A percentile compares a stretch with the other conserved stretches of the same genome.
Conservation (phyloP, 768 basidiomycete genomes). For the Rhizopogon vinicolor region DNA sequence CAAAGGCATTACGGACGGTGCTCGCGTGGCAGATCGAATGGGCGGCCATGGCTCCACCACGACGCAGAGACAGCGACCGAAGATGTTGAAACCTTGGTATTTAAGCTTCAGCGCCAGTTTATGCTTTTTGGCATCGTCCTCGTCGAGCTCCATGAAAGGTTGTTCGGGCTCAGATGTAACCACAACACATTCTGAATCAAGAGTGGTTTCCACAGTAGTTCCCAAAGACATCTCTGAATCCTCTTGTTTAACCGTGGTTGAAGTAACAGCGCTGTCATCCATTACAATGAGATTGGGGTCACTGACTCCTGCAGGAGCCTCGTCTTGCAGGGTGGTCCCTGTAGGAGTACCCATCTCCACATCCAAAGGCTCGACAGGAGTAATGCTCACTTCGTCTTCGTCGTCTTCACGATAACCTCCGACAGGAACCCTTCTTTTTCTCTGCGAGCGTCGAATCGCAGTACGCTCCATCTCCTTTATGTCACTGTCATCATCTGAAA, state of each 20-base stretch:
- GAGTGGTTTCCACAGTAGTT: neutral
- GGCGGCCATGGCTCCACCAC: slow-evolving; percentile 81
- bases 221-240: neutral
- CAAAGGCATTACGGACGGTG: slow-evolving; percentile 26
- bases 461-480: slow-evolving; percentile 1
- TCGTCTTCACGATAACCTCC: slow-evolving; percentile 23
- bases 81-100: slow-evolving; percentile 69
- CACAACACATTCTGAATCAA: neutral
- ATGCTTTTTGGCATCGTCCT: slow-evolving; percentile 69
- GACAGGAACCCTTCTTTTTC: slow-evolving; percentile 21
- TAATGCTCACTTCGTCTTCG: slow-evolving; percentile 10
- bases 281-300: neutral
- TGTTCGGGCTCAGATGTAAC: neutral
- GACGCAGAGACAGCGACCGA: slow-evolving; percentile 71
- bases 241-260: neutral
- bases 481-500: slow-evolving; percentile 4
- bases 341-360: slow-evolving; percentile 11
- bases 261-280: neutral
- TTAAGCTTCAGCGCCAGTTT: slow-evolving; percentile 62
- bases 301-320: neutral
- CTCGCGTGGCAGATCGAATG: slow-evolving; percentile 32
- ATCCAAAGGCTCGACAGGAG: slow-evolving; percentile 4
- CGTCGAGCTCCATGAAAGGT: slow-evolving; percentile 27
- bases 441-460: slow-evolving; percentile 26
- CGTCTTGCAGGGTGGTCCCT: neutral